phyloP scores from a whole-genome alignment of 108 stramenopile genomes.

The Nitzschia sp. region DNA sequence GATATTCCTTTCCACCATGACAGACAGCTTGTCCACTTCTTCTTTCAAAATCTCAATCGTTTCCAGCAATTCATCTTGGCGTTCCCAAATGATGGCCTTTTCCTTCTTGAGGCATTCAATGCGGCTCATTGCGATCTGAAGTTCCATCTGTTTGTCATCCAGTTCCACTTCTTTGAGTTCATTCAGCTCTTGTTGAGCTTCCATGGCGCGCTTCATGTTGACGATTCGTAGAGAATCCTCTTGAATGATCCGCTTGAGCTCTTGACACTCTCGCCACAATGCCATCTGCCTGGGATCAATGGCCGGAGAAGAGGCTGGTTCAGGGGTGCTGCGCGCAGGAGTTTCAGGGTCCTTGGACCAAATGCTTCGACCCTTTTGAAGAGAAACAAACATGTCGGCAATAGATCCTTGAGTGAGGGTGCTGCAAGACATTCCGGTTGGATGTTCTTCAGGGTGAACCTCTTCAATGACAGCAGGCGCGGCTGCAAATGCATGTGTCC shows the following conservation, averaged over 20 bases:
- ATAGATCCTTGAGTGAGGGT: conserved; percentile 23
- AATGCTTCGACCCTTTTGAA: conserved; percentile 12
- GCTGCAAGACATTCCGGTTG: conserved; percentile 20
- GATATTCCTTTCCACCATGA: too few relatives aligned
- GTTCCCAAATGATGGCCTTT: conserved; percentile 15
- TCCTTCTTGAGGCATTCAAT: conserved; percentile 28
- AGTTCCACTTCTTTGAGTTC: conserved; percentile 29
- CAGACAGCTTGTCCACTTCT: conserved; percentile 30
- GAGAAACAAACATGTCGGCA: conserved; percentile 29
- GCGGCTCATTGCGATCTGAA: conserved; percentile 10
- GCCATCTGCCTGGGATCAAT: conserved; percentile 4
- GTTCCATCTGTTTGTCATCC: conserved; percentile 28
- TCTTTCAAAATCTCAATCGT: conserved; percentile 35
- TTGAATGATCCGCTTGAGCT: conserved; percentile 27
- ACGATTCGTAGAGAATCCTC: conserved; percentile 27
- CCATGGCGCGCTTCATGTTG: conserved; percentile 25
- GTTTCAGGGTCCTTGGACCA: conserved; percentile 3
- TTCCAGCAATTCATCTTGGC: conserved; percentile 27
- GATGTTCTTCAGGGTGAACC: conserved; percentile 20
- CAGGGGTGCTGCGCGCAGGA: not conserved
- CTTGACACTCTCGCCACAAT: conserved; percentile 19
- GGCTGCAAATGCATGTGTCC: not conserved
- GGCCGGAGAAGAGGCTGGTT: not conserved
- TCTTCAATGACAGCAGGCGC: conserved; percentile 17
- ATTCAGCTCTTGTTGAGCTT: conserved; percentile 29